A percentile compares a stretch with the other conserved stretches of the same genome.
Evolutionary conservation across 2,329 filamentous ascomycete species (phyloP).

Genomic region (Penicillium sp.): DNA sequence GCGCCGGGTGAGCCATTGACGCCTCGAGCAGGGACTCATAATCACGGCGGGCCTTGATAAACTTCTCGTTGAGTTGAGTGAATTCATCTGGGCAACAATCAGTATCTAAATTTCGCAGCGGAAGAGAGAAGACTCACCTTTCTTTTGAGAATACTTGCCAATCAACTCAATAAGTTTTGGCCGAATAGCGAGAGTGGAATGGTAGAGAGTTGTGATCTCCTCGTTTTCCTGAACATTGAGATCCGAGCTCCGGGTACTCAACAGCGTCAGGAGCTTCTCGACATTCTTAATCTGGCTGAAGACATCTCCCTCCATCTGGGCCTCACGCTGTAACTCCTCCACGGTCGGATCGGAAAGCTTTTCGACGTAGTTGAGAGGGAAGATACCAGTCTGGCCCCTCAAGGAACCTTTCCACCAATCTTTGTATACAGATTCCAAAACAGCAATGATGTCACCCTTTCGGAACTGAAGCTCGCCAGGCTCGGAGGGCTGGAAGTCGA

Average conservation of each 20-base stretch:
- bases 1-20: constrained; percentile 92
- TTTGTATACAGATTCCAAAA: constrained; percentile 96
- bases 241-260: constrained; percentile 81
- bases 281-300: constrained; percentile 76
- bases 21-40: constrained; percentile 95
- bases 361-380: constrained; percentile 97
- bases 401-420: constrained; percentile 99
- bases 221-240: constrained; percentile 89
- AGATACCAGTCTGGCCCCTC: constrained; percentile 93
- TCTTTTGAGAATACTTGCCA: constrained; percentile 98
- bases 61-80: constrained; percentile 97
- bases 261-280: constrained; percentile 77
- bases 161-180: constrained; percentile 98
- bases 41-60: constrained; percentile 95
- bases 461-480: constrained; percentile 93
- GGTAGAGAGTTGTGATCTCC: constrained; percentile 87
- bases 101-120: constrained; percentile 5
- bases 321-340: constrained; percentile 91
- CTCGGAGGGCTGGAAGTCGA: constrained; percentile 92
- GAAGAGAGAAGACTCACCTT: constrained; percentile 59
- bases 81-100: constrained; percentile 72
- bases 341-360: constrained; percentile 92
- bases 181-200: constrained; percentile 88
- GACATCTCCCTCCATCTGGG: constrained; percentile 85
- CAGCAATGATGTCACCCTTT: constrained; percentile 95